A percentile compares a stretch with the other conserved stretches of the same genome.
Conservation (phyloP, 805 yeast species). For the Danielia reshetovae region DNA sequence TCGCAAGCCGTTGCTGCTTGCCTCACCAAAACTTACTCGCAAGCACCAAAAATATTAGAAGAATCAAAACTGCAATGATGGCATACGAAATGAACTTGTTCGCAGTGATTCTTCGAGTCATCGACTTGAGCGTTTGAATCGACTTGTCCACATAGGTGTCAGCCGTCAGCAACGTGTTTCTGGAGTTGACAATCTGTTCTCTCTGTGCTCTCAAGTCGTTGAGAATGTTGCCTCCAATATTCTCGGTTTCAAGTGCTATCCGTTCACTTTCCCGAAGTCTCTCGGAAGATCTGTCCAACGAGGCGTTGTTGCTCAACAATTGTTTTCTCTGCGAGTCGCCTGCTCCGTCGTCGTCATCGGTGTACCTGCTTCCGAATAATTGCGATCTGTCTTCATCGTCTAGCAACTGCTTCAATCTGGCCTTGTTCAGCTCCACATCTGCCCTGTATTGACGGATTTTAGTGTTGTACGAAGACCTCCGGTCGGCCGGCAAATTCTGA, state of each 20-base stretch:
- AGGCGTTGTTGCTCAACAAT: constrained; percentile 69
- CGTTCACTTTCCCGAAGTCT: constrained; percentile 84
- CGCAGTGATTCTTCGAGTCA: constrained; percentile 91
- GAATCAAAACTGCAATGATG: constrained; percentile 79
- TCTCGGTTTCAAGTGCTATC: constrained; percentile 88
- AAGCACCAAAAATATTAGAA: constrained; percentile 77
- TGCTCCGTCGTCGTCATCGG: constrained; percentile 27
- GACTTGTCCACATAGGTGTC: constrained; percentile 91
- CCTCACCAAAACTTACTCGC: constrained; percentile 71
- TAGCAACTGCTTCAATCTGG: constrained; percentile 48
- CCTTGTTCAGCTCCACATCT: constrained; percentile 55
- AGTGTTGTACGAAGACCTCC: constrained; percentile 67
- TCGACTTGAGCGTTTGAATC: constrained; percentile 76
- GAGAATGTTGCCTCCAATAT: constrained; percentile 84
- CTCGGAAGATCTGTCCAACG: constrained; percentile 78
- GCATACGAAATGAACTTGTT: constrained; percentile 88
- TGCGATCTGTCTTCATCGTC: constrained; percentile 72
- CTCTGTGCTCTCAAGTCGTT: constrained; percentile 88
- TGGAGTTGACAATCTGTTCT: constrained; percentile 82
- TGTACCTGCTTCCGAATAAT: constrained; percentile 57
- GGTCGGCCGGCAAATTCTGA: constrained; percentile 73
- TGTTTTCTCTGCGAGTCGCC: constrained; percentile 73
- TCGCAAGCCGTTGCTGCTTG: too few species aligned
- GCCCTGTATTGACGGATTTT: constrained; percentile 68
- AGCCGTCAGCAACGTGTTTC: constrained; percentile 84